Evolutionary conservation across 768 basidiomycete genomes (phyloP).

Genomic region (Rhodotorula taiwanensis): DNA sequence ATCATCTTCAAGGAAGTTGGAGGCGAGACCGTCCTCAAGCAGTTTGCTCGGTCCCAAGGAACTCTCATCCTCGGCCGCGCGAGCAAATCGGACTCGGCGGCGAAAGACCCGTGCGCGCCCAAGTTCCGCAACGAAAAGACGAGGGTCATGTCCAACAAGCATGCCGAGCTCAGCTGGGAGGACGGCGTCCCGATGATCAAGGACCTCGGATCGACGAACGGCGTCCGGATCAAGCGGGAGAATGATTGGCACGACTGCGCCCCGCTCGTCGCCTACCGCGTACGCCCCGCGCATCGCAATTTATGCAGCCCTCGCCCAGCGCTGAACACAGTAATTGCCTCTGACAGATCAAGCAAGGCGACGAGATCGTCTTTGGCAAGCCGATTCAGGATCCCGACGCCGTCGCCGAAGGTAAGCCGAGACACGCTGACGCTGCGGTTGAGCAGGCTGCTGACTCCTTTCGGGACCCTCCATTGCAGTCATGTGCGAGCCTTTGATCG

Average conservation of each 20-base stretch:
- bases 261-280: neutral
- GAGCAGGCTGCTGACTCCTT: too few species aligned
- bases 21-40: neutral
- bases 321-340: too few species aligned
- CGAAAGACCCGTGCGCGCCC: neutral
- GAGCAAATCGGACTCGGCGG: neutral
- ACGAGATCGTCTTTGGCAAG: slow-evolving; percentile 15
- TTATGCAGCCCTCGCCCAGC: too few species aligned
- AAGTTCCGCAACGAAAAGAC: slow-evolving; percentile 12
- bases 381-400: neutral
- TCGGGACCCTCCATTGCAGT: too few species aligned
- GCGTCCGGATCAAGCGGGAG: neutral
- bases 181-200: neutral
- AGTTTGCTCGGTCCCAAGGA: neutral
- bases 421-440: too few species aligned
- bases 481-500: neutral
- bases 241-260: neutral
- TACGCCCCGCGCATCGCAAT: too few species aligned
- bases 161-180: slow-evolving; percentile 7
- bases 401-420: neutral
- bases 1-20: neutral
- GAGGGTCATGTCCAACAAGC: slow-evolving; percentile 22
- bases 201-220: slow-evolving; percentile 19
- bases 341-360: neutral
- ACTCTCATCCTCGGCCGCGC: slow-evolving; percentile 10